A percentile compares a stretch with the other conserved stretches of the same genome.
These are phyloP conservation scores for Macrophomina tecta DNA, from an alignment of 2,329 filamentous ascomycete species.

Conservation along the genomic window DNA sequence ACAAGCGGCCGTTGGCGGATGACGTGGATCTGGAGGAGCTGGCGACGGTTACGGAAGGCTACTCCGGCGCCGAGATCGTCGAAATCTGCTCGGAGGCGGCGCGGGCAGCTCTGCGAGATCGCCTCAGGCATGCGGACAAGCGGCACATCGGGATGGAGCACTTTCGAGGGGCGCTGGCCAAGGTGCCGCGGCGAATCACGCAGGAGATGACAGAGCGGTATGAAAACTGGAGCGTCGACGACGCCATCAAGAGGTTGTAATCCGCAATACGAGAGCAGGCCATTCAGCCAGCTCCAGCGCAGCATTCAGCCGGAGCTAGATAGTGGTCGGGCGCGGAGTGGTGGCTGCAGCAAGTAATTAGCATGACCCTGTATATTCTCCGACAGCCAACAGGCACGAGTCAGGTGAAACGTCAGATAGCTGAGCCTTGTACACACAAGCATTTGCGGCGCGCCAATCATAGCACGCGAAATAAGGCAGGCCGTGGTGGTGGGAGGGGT, in stretches of 20 bases:
- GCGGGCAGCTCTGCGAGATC: slow-evolving; percentile 43
- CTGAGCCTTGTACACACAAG: slow-evolving; percentile 12
- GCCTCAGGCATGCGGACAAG: slow-evolving; percentile 34
- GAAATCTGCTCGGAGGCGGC: slow-evolving; percentile 56
- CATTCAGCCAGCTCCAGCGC: background rate
- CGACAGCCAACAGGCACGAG: slow-evolving; percentile 3
- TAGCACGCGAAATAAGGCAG: background rate
- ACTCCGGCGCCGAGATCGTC: slow-evolving; percentile 84
- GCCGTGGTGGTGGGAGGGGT: slow-evolving; percentile 13
- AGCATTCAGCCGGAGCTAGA: slow-evolving; percentile 4
- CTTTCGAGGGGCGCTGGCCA: slow-evolving; percentile 54
- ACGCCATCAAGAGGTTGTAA: slow-evolving; percentile 27
- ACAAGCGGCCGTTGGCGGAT: slow-evolving; percentile 61
- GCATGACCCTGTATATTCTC: background rate
- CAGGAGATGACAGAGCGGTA: slow-evolving; percentile 50
- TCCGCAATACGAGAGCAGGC: slow-evolving; percentile 7
- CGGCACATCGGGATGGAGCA: slow-evolving; percentile 51
- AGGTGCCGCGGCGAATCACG: slow-evolving; percentile 50
- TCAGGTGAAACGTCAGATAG: slow-evolving; percentile 16
- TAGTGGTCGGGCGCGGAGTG: background rate
- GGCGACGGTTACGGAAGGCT: slow-evolving; percentile 72
- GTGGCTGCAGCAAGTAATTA: slow-evolving; percentile 16
- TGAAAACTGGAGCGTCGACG: slow-evolving; percentile 44
- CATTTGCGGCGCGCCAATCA: slow-evolving; percentile 16
- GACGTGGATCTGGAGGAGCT: slow-evolving; percentile 72